phyloP scores from a whole-genome alignment of 2,329 filamentous ascomycete species.

The Epichloe brachyelytri region DNA sequence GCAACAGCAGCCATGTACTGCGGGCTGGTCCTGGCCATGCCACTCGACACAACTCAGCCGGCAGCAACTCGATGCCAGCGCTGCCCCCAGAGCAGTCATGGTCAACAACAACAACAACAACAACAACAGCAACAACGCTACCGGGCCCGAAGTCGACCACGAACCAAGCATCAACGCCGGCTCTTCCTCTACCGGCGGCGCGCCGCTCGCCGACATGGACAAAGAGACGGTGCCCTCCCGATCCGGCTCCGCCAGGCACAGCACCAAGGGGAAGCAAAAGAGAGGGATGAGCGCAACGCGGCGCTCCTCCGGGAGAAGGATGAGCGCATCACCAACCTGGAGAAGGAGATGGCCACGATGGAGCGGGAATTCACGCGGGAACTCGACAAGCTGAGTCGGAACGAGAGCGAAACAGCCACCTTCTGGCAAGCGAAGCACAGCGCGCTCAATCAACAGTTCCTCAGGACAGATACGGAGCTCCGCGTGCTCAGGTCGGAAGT shows the following conservation, averaged over 20 bases:
- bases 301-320: slow-evolving; percentile 32
- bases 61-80: slow-evolving; percentile 18
- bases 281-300: slow-evolving; percentile 1
- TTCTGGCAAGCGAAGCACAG: slow-evolving; percentile 47
- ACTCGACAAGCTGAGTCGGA: slow-evolving; percentile 37
- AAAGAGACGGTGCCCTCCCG: slow-evolving; percentile 11
- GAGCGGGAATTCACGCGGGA: slow-evolving; percentile 40
- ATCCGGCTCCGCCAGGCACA: slow-evolving; percentile 5
- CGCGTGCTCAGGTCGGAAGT: slow-evolving; percentile 36
- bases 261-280: slow-evolving; percentile 11
- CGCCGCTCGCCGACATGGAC: slow-evolving; percentile 20
- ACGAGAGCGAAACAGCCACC: slow-evolving; percentile 40
- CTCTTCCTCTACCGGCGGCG: slow-evolving; percentile 11
- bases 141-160: slow-evolving; percentile 13
- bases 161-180: slow-evolving; percentile 8
- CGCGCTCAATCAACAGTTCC: slow-evolving; percentile 36
- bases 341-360: slow-evolving; percentile 39
- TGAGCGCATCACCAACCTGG: slow-evolving; percentile 36
- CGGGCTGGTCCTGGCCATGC: slow-evolving; percentile 10
- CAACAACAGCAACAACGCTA: slow-evolving; percentile 7
- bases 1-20: slow-evolving; percentile 14
- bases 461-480: slow-evolving; percentile 39
- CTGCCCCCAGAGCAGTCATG: slow-evolving; percentile 19
- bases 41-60: slow-evolving; percentile 10
- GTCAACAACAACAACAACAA: slow-evolving; percentile 11